Conservation (phyloP, 2,329 filamentous ascomycete genomes). For the Hyphodiscus sp. region DNA sequence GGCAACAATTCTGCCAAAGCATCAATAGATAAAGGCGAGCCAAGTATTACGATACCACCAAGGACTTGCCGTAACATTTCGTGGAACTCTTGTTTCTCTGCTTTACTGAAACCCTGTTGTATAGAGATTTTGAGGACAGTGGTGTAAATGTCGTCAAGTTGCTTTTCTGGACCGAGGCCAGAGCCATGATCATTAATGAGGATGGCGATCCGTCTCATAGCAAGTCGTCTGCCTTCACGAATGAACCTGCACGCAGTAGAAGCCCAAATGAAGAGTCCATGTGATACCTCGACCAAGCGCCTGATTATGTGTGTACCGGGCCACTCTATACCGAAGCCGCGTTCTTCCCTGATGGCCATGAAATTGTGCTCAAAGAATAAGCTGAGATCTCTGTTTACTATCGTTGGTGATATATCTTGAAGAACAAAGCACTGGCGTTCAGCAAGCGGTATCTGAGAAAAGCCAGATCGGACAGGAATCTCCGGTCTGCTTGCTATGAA, state of each 20-base stretch:
- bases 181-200: background rate
- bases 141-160: conserved; percentile 9
- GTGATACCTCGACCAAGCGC: conserved; percentile 11
- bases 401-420: conserved; percentile 15
- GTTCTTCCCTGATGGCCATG: conserved; percentile 4
- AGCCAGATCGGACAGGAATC: conserved; percentile 17
- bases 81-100: conserved; percentile 6
- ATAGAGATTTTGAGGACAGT: conserved; percentile 9
- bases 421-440: conserved; percentile 21
- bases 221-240: conserved; percentile 4
- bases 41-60: conserved; percentile 2
- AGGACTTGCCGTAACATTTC: conserved; percentile 3
- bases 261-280: conserved; percentile 4
- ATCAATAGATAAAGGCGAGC: conserved; percentile 1
- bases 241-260: conserved; percentile 27
- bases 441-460: conserved; percentile 1
- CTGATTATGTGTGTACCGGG: conserved; percentile 1
- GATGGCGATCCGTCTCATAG: conserved; percentile 4
- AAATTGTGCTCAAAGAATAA: conserved; percentile 17
- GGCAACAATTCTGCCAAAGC: background rate
- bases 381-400: conserved; percentile 26
- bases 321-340: conserved; percentile 1
- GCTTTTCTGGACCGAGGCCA: conserved; percentile 3
- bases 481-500: conserved; percentile 29
- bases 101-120: background rate